Conservation (phyloP, 768 basidiomycete species). For the Sporobolomyces roseus region DNA sequence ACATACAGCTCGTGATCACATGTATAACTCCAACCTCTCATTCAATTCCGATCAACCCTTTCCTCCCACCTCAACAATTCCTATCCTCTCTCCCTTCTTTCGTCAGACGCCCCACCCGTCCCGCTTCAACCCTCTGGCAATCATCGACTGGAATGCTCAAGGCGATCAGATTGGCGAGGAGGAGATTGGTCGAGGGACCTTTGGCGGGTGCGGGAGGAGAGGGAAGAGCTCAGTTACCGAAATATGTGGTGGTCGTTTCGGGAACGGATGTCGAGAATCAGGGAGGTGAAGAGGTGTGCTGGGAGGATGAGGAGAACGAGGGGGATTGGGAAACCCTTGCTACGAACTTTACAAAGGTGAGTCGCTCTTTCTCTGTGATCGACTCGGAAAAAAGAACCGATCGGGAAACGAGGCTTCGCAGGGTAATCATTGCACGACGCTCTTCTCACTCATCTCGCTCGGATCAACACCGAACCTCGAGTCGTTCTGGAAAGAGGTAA, state of each 20-base stretch:
- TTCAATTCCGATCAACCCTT: conserved; percentile 35
- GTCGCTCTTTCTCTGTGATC: not conserved
- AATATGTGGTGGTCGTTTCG: conserved; percentile 39
- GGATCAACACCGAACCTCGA: conserved; percentile 37
- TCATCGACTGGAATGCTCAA: conserved; percentile 30
- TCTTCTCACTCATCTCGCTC: conserved; percentile 38
- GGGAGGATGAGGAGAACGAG: conserved; percentile 30
- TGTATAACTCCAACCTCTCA: conserved; percentile 30
- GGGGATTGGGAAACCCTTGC: conserved; percentile 35
- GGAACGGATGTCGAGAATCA: conserved; percentile 35
- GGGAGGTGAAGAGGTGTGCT: conserved; percentile 26
- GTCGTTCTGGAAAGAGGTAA: conserved; percentile 30
- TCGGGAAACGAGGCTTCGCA: too few species aligned
- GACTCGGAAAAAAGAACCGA: too few species aligned
- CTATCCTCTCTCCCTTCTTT: conserved; percentile 33
- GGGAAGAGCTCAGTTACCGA: conserved; percentile 25
- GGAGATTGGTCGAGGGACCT: conserved; percentile 21
- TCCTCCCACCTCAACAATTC: conserved; percentile 36
- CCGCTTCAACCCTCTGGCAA: conserved; percentile 30
- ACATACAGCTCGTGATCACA: conserved; percentile 27
- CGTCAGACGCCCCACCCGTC: conserved; percentile 29
- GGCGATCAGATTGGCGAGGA: conserved; percentile 32
- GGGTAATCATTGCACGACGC: conserved; percentile 28
- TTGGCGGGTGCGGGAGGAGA: conserved; percentile 33
- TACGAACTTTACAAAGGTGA: conserved; percentile 32